Base-by-base conservation (phyloP, 441 rosid species). In the Gossypium davidsonii region DNA sequence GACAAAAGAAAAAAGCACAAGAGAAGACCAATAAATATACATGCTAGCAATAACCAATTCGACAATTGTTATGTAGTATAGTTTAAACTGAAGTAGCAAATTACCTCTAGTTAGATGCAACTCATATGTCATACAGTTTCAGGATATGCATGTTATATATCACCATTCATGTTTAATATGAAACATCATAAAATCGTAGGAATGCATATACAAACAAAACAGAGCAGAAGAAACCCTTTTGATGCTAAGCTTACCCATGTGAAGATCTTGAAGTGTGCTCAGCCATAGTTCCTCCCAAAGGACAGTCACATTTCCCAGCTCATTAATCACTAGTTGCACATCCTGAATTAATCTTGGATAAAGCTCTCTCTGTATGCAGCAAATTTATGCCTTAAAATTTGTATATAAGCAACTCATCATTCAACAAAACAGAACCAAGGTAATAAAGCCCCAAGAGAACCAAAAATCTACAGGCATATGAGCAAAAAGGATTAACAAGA, bases 251-350 rank as follows among this genome's bases (percentile, higher is more conserved):
- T 76, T 84, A 95, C 99, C 99, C 85, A 93, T 87, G 77, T 93
- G 98, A 83, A 95, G 93, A 80, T 93, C 99, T 81, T 95, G 98
- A 81, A 95, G 98, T 39, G 99, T 93, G 86, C 98, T 86, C 71
- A 95, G 93, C 98, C 99, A 95, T 51, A 95, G 86, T 80, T 95
- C 99, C 86, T 95, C 99, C 99, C 99, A 95, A 62, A 95, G 96
- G 79, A 95, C 97, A 74, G 99, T 92, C 70, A 91, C 90, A 80
- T 93, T 95, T 73, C 86, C 96, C 71, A 95, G 98, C 77, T 92
- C 98, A 80, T 85, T 88, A 78, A 95, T 89, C 98, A 95, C 87
- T 75, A 95, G 96, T 80, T 91, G 97, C 79, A 95, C 99, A 83
- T 91, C 98, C 82, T 92, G 93, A 82, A 95, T 82, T 80, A 95